Conservation (phyloP, 73 alveolate species). For the Tetrahymena malaccensis region DNA sequence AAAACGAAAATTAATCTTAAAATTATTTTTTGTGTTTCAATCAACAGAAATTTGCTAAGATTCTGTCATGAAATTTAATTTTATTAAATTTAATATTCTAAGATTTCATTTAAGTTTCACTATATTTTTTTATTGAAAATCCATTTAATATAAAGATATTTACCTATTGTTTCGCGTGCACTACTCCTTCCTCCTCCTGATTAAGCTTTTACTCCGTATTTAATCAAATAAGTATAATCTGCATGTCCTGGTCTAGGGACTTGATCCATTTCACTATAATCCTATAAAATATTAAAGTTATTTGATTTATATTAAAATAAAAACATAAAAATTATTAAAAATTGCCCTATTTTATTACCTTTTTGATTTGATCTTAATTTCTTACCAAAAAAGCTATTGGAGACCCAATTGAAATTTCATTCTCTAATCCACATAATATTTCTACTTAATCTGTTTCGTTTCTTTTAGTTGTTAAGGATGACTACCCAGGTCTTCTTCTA, state of each 20-base stretch:
- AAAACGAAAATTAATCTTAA: no score
- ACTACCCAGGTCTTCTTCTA: slow-evolving; percentile 82
- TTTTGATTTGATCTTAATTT: slow-evolving; percentile 3
- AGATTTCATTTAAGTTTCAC: no score
- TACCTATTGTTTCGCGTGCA: slow-evolving; percentile 69
- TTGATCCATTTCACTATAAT: slow-evolving; percentile 11
- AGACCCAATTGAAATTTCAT: neutral
- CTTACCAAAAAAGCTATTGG: slow-evolving; percentile 12
- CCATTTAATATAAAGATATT: no score
- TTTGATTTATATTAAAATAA: neutral
- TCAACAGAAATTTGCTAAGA: no score
- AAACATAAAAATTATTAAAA: neutral
- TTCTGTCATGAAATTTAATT: no score
- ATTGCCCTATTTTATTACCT: neutral
- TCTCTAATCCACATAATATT: slow-evolving; percentile 45
- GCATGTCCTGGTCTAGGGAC: slow-evolving; percentile 89
- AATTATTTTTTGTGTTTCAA: no score
- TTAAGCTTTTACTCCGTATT: slow-evolving; percentile 66
- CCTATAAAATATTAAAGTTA: neutral
- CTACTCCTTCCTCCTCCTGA: slow-evolving; percentile 87
- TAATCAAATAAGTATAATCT: slow-evolving; percentile 67
- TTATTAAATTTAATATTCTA: no score
- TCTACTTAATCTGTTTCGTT: slow-evolving; percentile 54
- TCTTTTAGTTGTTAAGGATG: slow-evolving; percentile 61
- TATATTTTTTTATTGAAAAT: no score